Evolutionary conservation across 129 eudicot species (phyloP).

Genomic region (Chrysanthemum makinoi): DNA sequence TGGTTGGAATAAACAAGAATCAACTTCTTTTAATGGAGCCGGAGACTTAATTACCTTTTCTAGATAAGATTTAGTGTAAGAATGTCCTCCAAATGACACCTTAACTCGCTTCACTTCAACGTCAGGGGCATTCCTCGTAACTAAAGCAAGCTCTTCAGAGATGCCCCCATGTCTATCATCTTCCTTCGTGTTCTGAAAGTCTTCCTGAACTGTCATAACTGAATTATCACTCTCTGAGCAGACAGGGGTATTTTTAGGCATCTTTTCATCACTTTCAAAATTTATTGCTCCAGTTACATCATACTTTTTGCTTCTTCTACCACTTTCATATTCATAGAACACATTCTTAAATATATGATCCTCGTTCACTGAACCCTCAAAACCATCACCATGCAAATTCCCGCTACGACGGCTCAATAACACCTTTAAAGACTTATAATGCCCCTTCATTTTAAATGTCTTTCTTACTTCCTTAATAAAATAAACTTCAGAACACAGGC

Average conservation of each 20-base stretch:
- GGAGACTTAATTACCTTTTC: conserved; percentile 35
- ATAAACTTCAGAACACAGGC: conserved; percentile 18
- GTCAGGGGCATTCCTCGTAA: conserved; percentile 30
- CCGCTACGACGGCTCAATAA: conserved; percentile 41
- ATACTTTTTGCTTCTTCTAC: conserved; percentile 35
- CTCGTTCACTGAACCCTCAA: conserved; percentile 70
- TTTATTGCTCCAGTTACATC: conserved; percentile 39
- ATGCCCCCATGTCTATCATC: conserved; percentile 29
- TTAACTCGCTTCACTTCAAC: conserved; percentile 42
- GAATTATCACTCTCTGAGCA: conserved; percentile 62
- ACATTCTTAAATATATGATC: conserved; percentile 51
- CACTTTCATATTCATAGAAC: conserved; percentile 49
- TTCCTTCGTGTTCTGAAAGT: conserved; percentile 30
- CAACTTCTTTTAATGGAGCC: conserved; percentile 39
- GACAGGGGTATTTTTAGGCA: conserved; percentile 30
- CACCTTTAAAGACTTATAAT: conserved; percentile 37
- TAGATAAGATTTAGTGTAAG: conserved; percentile 33
- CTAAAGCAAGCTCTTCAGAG: conserved; percentile 34
- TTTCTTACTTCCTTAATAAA: conserved; percentile 28
- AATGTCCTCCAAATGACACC: conserved; percentile 43
- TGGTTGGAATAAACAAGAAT: conserved; percentile 39
- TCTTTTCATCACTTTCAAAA: conserved; percentile 33
- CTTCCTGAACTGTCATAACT: conserved; percentile 54
- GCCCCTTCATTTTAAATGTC: conserved; percentile 29
- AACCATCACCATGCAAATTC: conserved; percentile 59